Percentiles rank a stretch among this genome's conserved stretches.
Evolutionary conservation across 2,329 filamentous ascomycete species (phyloP).

Genomic region (Lachnellula subtilissima): DNA sequence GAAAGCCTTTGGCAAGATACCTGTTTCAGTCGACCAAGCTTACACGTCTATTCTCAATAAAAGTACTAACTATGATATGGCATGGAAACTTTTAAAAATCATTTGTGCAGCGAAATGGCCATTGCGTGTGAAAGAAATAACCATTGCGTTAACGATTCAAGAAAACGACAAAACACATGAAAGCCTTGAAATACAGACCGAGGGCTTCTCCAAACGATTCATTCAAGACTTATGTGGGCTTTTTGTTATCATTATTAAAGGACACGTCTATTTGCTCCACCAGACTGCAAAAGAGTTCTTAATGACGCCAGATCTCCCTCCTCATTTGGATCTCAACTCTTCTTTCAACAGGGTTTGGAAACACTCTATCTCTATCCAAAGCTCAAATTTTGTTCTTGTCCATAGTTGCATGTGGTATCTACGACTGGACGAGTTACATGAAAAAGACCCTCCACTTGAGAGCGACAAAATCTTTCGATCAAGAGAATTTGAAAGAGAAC

Average conservation of each 20-base stretch:
- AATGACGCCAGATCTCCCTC: background rate
- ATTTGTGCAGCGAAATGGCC: constrained; percentile 33
- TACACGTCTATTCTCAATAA: constrained; percentile 35
- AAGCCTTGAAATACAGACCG: constrained; percentile 15
- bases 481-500: too few relatives aligned
- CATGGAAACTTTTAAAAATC: constrained; percentile 33
- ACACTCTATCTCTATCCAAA: background rate
- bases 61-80: constrained; percentile 23
- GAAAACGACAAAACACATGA: background rate
- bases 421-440: background rate
- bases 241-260: constrained; percentile 33
- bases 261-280: constrained; percentile 35
- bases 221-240: constrained; percentile 34
- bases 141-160: constrained; percentile 21
- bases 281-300: constrained; percentile 39
- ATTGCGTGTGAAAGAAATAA: constrained; percentile 33
- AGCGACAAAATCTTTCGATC: too few relatives aligned
- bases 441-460: background rate
- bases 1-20: constrained; percentile 3
- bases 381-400: background rate
- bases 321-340: background rate
- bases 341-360: background rate
- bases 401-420: background rate
- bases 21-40: constrained; percentile 30
- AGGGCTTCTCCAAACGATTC: constrained; percentile 13